phyloP scores from a whole-genome alignment of 768 basidiomycete species.

The Gyrodon lividus region DNA sequence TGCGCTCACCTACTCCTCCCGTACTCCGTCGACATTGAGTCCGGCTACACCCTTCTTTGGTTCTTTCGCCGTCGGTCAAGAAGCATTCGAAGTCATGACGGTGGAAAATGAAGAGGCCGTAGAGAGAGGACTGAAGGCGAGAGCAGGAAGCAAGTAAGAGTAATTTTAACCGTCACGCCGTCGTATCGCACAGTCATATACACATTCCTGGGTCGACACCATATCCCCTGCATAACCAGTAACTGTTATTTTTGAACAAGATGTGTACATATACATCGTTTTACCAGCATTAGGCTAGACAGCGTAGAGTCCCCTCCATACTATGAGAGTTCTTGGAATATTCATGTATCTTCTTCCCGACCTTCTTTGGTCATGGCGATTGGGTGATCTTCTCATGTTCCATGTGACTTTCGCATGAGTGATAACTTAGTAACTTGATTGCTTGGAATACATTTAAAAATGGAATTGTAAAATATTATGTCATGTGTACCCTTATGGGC shows the following conservation, averaged over 20 bases:
- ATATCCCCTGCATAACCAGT: not conserved
- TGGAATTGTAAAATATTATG: too few relatives aligned
- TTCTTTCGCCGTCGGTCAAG: slow-evolving; percentile 42
- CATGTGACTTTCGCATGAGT: too few relatives aligned
- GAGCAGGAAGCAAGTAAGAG: slow-evolving; percentile 15
- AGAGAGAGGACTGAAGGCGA: slow-evolving; percentile 26
- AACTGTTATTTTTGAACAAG: not conserved
- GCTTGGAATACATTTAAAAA: too few relatives aligned
- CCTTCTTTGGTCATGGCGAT: too few relatives aligned
- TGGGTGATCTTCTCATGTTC: too few relatives aligned
- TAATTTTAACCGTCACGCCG: not conserved
- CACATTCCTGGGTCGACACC: not conserved
- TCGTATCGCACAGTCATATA: not conserved
- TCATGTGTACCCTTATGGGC: too few relatives aligned
- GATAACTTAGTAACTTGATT: too few relatives aligned
- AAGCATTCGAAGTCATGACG: slow-evolving; percentile 29
- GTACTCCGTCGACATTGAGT: slow-evolving; percentile 64
- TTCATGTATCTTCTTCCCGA: not conserved
- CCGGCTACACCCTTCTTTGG: slow-evolving; percentile 73
- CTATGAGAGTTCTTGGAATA: too few relatives aligned
- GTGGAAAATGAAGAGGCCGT: slow-evolving; percentile 21
- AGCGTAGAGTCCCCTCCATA: not conserved
- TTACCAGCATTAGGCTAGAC: not conserved
- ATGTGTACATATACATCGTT: not conserved
- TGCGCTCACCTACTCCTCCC: slow-evolving; percentile 64